Evolutionary conservation across 169 alveolate genomes (phyloP), one percentile per base, ranked within the genome.

Genomic region (Neospora caninum): DNA sequence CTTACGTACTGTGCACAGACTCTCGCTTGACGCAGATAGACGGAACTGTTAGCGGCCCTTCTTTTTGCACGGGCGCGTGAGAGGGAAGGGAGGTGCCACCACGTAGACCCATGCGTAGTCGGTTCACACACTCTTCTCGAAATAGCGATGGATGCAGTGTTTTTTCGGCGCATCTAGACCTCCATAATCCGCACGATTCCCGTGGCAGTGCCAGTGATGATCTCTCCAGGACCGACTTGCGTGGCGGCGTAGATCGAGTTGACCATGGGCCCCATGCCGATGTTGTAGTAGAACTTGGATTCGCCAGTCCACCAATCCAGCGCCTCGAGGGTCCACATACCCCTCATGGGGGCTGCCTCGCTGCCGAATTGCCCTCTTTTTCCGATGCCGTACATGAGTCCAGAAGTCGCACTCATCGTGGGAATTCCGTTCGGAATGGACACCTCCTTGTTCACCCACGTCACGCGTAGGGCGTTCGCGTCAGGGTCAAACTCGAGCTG

Each of bases 221-320:
- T 92, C 78, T 94, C 96, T 45, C 91, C 89, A 18, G 96, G 96
- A 6, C 96, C 96, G 41, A 94, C 83, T 78, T 94, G 94, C 42
- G 96, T 94, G 45, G 96, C 96, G 29, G 96, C 95, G 67, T 94
- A 94, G 36, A 91, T 91, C 31, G 95, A 91, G 58, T 94, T 94
- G 83, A 89, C 86, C 93, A 91, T 86, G 43, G 96, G 96, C n/a
- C 96, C 96, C 34, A 53, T 64, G 38, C 95, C 96, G n/a, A 94
- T 92, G 91, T 91, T 91, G 92, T 94, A 88, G 94, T 91, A 88
- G 91, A 91, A 91, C 80, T 73, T 73, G 70, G 89, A 67, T 53
- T 80, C 93, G 34, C 96, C 96, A 0, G 96, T 94, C 96, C 95
- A 91, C 96, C 96, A 94, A 93, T 94, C 96, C 53, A 94, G 95